Percentiles rank a stretch among this genome's conserved stretches.
Conservation (phyloP, 2,329 filamentous ascomycete species). For the Phialophora macrospora region DNA sequence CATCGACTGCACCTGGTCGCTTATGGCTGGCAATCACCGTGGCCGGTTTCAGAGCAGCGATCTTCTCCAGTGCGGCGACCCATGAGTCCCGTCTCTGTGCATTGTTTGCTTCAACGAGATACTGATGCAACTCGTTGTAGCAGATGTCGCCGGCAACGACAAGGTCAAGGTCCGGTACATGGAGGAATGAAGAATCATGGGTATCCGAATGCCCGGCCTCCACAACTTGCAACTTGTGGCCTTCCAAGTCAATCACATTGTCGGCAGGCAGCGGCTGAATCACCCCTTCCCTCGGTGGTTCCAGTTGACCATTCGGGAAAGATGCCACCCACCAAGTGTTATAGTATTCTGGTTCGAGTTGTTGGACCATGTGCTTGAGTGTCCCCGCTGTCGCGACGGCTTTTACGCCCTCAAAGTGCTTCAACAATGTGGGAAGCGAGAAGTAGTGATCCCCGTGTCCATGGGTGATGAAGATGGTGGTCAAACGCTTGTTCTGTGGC, state of each 20-base stretch:
- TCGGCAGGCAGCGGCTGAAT: background rate
- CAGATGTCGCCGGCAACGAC: conserved; percentile 5
- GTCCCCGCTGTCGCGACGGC: background rate
- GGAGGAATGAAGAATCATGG: background rate
- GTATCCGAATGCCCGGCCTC: conserved; percentile 7
- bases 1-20: conserved; percentile 2
- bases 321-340: background rate
- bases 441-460: conserved; percentile 2
- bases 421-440: background rate
- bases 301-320: background rate
- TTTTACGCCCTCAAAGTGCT: background rate
- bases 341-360: background rate
- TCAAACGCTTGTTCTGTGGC: background rate
- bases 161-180: conserved; percentile 3
- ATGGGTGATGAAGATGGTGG: conserved; percentile 5
- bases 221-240: background rate
- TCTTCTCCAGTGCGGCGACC: background rate
- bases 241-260: conserved; percentile 1
- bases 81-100: background rate
- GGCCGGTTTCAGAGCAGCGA: background rate
- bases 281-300: background rate
- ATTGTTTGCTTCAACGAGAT: background rate
- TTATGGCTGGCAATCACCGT: conserved; percentile 1
- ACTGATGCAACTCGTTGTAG: conserved; percentile 6
- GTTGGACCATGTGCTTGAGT: conserved; percentile 1